These are phyloP conservation scores for Fonsecaea pugnacius DNA, from an alignment of 2,329 filamentous ascomycete genomes.

Conservation along the genomic window DNA sequence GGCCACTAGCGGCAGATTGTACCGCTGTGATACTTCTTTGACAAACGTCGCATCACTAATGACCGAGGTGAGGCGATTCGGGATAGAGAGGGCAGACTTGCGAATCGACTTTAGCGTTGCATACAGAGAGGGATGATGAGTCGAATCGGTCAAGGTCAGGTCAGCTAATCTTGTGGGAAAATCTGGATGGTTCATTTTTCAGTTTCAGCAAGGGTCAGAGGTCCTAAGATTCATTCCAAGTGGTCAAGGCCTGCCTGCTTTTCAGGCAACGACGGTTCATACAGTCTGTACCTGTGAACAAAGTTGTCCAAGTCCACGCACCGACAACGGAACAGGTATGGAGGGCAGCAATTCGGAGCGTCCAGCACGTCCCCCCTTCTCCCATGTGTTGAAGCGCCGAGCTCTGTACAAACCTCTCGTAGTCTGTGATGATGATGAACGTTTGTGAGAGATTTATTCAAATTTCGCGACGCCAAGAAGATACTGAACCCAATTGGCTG, in stretches of 20 bases:
- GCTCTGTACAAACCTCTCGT: neutral
- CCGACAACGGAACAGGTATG: neutral
- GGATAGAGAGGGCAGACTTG: conserved; percentile 74
- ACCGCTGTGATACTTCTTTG: conserved; percentile 56
- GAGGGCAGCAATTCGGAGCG: neutral
- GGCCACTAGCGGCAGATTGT: conserved; percentile 73
- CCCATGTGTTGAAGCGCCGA: neutral
- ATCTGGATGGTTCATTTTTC: conserved; percentile 18
- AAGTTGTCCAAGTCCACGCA: neutral
- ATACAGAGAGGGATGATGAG: conserved; percentile 28
- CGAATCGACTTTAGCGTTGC: conserved; percentile 69
- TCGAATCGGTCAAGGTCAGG: conserved; percentile 27
- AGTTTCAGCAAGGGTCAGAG: neutral
- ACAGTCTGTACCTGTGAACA: neutral
- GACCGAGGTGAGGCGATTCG: conserved; percentile 83
- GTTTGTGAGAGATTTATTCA: neutral
- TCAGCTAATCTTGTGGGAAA: conserved; percentile 34
- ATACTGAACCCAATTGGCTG: conserved; percentile 16
- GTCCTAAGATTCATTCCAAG: conserved; percentile 1
- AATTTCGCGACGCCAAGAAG: conserved; percentile 27
- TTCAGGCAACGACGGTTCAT: neutral
- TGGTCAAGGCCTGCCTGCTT: neutral
- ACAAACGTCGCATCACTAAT: conserved; percentile 77
- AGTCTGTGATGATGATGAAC: neutral
- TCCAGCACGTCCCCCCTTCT: neutral